These are phyloP conservation scores for Halophytophthora polymorphica DNA, from an alignment of 352 stramenopile genomes.

Conservation along the genomic window DNA sequence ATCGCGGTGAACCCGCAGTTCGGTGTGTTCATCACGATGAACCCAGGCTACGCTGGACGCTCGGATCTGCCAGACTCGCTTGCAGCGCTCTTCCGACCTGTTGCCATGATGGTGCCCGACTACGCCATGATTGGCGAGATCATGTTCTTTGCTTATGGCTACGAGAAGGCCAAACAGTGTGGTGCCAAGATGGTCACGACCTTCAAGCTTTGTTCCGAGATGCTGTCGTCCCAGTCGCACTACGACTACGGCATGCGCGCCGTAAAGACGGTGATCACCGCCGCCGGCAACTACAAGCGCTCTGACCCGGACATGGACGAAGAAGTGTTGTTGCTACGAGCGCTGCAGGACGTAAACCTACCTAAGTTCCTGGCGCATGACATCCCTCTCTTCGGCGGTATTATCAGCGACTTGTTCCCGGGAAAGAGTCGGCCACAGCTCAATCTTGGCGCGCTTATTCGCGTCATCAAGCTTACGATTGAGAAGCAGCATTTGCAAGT, in stretches of 20 bases:
- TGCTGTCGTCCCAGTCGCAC: slow-evolving; percentile 93
- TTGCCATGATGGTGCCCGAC: slow-evolving; percentile 97
- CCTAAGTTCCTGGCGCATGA: slow-evolving; percentile 95
- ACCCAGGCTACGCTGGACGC: slow-evolving; percentile 93
- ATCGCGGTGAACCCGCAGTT: slow-evolving; percentile 93
- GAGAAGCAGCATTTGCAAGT: slow-evolving; percentile 81
- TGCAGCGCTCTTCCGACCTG: slow-evolving; percentile 92
- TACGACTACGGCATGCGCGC: slow-evolving; percentile 97
- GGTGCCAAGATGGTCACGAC: slow-evolving; percentile 96
- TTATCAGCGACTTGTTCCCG: slow-evolving; percentile 94
- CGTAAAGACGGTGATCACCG: slow-evolving; percentile 95
- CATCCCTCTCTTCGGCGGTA: slow-evolving; percentile 92
- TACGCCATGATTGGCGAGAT: slow-evolving; percentile 96
- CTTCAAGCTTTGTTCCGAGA: slow-evolving; percentile 94
- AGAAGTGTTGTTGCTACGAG: slow-evolving; percentile 90
- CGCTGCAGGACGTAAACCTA: slow-evolving; percentile 93
- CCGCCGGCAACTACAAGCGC: slow-evolving; percentile 93
- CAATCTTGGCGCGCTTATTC: slow-evolving; percentile 86
- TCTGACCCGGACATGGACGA: slow-evolving; percentile 92
- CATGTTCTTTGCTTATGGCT: slow-evolving; percentile 96
- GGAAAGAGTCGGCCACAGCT: slow-evolving; percentile 86
- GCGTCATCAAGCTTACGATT: slow-evolving; percentile 87
- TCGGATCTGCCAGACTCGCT: slow-evolving; percentile 95
- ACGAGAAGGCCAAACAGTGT: slow-evolving; percentile 91
- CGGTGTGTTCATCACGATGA: slow-evolving; percentile 96